Conservation (phyloP, 768 basidiomycete species). For the Dendrothele bispora region DNA sequence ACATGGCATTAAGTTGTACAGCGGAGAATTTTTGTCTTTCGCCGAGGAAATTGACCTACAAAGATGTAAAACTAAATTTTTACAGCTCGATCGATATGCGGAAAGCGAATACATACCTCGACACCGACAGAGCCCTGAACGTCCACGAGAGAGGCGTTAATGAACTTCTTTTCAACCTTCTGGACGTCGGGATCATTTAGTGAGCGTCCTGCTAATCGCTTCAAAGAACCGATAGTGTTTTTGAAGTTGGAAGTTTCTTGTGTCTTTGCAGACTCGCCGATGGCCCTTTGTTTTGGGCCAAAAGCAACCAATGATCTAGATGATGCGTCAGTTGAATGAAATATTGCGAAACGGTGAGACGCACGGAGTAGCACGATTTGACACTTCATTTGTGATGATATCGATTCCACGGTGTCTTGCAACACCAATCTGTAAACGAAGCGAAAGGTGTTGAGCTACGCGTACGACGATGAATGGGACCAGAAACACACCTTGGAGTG, state of each 20-base stretch:
- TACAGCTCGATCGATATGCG: constrained; percentile 3
- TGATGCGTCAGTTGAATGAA: constrained; percentile 6
- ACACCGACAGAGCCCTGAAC: constrained; percentile 79
- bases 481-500: constrained; percentile 71
- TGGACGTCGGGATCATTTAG: constrained; percentile 79
- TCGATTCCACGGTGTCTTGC: constrained; percentile 96
- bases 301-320: constrained; percentile 91
- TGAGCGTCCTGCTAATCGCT: constrained; percentile 85
- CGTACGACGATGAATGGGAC: constrained; percentile 7
- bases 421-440: constrained; percentile 75
- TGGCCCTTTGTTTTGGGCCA: constrained; percentile 84
- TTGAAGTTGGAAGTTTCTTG: constrained; percentile 98
- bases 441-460: not conserved
- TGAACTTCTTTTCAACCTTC: constrained; percentile 86
- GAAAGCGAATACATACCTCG: constrained; percentile 56
- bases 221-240: constrained; percentile 93
- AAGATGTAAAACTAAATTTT: constrained; percentile 10
- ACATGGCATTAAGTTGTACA: constrained; percentile 91
- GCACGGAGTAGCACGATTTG: constrained; percentile 94
- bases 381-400: constrained; percentile 97
- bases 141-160: constrained; percentile 86
- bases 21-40: constrained; percentile 79
- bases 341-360: constrained; percentile 27
- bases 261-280: constrained; percentile 96
- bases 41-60: constrained; percentile 85